Percentiles rank a stretch among this genome's conserved stretches.
Conservation (phyloP, 192 early-diverging fungal species). For the Powellomyces hirtus region DNA sequence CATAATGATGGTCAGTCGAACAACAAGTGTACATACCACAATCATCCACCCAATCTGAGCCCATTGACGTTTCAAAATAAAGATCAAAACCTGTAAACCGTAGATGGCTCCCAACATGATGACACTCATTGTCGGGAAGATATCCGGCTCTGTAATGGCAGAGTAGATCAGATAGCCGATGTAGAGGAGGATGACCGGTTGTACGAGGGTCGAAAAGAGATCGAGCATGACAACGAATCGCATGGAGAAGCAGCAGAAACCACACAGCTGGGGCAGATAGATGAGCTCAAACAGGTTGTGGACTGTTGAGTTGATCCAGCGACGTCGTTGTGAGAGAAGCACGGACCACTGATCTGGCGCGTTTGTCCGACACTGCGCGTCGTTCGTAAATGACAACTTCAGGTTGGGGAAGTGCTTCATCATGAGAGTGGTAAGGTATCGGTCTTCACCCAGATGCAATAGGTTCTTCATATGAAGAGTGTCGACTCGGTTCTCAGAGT, state of each 20-base stretch:
- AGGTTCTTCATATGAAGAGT: conserved; percentile 99
- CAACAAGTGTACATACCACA: conserved; percentile 38
- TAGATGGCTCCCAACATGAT: conserved; percentile 89
- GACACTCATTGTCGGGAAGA: conserved; percentile 83
- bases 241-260: conserved; percentile 99
- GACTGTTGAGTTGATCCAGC: conserved; percentile 99
- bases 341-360: conserved; percentile 93
- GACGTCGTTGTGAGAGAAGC: conserved; percentile 94
- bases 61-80: conserved; percentile 82
- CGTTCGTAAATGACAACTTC: conserved; percentile 89
- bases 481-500: conserved; percentile 90
- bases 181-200: conserved; percentile 90
- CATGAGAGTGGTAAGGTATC: conserved; percentile 77
- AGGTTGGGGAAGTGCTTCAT: conserved; percentile 98
- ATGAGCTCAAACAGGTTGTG: conserved; percentile 97
- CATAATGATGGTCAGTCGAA: too few relatives aligned
- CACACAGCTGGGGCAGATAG: conserved; percentile 91
- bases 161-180: conserved; percentile 72
- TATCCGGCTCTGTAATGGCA: conserved; percentile 22
- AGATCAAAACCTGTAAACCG: conserved; percentile 87
- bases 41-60: conserved; percentile 95
- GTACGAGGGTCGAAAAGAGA: conserved; percentile 87
- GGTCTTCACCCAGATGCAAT: conserved; percentile 97
- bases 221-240: conserved; percentile 98
- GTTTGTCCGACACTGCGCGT: conserved; percentile 89